These are phyloP conservation scores for Elaeis guineensis DNA, from an alignment of 176 grass and related monocot species.

Conservation along the genomic window DNA sequence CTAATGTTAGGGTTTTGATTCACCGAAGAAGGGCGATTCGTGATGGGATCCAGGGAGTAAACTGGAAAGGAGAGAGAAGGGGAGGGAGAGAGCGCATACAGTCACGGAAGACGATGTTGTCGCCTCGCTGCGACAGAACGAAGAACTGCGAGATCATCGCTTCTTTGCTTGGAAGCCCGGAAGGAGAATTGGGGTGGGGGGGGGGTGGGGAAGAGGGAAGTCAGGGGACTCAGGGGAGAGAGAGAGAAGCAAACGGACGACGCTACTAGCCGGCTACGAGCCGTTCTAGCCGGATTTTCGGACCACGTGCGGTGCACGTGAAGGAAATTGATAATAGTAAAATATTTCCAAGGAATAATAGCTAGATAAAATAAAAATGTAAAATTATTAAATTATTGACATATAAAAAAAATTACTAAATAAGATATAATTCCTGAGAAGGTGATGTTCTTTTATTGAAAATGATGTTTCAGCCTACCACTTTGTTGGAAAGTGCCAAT, in stretches of 20 bases:
- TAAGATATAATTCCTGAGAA: too few relatives aligned
- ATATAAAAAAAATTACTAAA: too few relatives aligned
- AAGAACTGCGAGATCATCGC: constrained; percentile 99
- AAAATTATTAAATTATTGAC: too few relatives aligned
- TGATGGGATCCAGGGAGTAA: not conserved
- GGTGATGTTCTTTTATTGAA: too few relatives aligned
- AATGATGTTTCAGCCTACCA: too few relatives aligned
- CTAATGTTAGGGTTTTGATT: not conserved
- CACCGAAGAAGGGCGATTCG: not conserved
- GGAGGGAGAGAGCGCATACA: constrained; percentile 40
- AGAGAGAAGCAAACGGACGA: not conserved
- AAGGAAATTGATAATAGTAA: too few relatives aligned
- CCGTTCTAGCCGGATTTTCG: too few relatives aligned
- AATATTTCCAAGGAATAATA: too few relatives aligned
- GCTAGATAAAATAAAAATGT: too few relatives aligned
- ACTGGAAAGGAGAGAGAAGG: constrained; percentile 2
- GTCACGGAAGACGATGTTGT: constrained; percentile 99
- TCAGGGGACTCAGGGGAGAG: not conserved
- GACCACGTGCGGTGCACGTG: too few relatives aligned
- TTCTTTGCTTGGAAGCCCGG: not conserved
- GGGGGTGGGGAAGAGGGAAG: not conserved
- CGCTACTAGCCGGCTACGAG: too few relatives aligned
- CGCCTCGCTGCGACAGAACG: constrained; percentile 92
- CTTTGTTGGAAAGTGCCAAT: too few relatives aligned
- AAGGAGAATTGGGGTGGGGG: not conserved